A percentile compares a stretch with the other conserved stretches of the same genome.
Conservation (phyloP, 1,284 basidiomycete genomes). For the Trametes hirsuta region DNA sequence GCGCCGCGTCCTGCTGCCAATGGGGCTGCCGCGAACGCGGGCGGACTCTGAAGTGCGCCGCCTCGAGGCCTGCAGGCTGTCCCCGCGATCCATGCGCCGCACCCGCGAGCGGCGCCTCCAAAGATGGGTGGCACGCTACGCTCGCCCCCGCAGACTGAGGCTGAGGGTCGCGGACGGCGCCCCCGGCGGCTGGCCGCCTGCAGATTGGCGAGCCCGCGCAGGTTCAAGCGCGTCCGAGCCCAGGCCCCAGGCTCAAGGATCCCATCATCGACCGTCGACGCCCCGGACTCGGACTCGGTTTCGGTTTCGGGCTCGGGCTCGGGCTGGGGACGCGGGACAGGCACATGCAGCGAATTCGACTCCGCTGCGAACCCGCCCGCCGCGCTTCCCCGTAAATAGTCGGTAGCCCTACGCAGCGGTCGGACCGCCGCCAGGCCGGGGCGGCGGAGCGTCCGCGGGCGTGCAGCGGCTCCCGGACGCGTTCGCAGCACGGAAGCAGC, state of each 20-base stretch:
- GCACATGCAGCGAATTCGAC: constrained; percentile 1
- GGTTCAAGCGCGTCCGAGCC: background rate
- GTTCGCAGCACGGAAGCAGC: background rate
- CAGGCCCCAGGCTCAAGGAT: background rate
- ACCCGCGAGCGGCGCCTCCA: background rate
- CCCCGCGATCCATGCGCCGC: background rate
- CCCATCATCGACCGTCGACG: no score
- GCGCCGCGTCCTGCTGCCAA: background rate
- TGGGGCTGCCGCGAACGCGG: background rate
- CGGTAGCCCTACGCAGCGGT: background rate
- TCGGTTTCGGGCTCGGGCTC: no score
- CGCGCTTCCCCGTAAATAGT: background rate
- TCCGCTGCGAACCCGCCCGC: background rate
- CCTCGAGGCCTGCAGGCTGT: constrained; percentile 1
- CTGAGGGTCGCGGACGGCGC: background rate
- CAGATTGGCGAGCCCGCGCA: background rate
- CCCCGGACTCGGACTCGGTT: no score
- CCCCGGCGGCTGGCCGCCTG: background rate
- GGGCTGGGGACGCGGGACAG: background rate
- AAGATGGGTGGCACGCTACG: background rate
- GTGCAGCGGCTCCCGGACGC: background rate
- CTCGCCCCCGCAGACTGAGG: no score
- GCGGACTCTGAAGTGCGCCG: constrained; percentile 6
- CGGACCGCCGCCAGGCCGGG: background rate
- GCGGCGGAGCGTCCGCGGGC: background rate